Percentiles rank a stretch among this genome's conserved stretches.
Evolutionary conservation across 202 grass and related monocot species (phyloP).

Genomic region (Setaria italica): DNA sequence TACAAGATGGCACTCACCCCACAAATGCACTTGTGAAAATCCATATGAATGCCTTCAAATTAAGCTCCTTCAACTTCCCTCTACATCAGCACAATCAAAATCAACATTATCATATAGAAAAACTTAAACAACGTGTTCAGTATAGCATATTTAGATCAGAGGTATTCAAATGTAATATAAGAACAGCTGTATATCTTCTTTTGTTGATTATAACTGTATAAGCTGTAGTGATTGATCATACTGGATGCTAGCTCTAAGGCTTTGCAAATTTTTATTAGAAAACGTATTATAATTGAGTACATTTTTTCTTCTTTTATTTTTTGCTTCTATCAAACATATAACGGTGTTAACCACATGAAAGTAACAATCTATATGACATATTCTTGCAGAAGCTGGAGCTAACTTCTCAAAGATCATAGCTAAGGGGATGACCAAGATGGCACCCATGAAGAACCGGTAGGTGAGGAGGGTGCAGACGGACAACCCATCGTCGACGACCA

Average conservation of each 20-base stretch:
- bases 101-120: background rate
- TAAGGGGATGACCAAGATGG: constrained; percentile 27
- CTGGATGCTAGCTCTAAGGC: background rate
- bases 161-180: background rate
- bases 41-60: constrained; percentile 51
- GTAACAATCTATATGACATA: background rate
- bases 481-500: constrained; percentile 40
- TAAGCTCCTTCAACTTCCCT: constrained; percentile 52
- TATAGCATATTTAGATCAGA: background rate
- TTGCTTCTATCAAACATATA: background rate
- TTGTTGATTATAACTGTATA: background rate
- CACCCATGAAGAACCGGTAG: constrained; percentile 44
- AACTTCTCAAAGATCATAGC: constrained; percentile 44
- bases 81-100: constrained; percentile 11
- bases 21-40: constrained; percentile 57
- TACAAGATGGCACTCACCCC: constrained; percentile 28
- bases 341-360: background rate
- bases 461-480: constrained; percentile 27
- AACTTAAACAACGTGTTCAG: background rate
- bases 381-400: background rate
- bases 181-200: background rate
- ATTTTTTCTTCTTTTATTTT: background rate
- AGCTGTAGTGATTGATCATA: background rate
- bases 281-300: background rate
- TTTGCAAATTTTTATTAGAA: background rate